phyloP scores from a whole-genome alignment of 768 basidiomycete species.

The Hydnomerulius pinastri region DNA sequence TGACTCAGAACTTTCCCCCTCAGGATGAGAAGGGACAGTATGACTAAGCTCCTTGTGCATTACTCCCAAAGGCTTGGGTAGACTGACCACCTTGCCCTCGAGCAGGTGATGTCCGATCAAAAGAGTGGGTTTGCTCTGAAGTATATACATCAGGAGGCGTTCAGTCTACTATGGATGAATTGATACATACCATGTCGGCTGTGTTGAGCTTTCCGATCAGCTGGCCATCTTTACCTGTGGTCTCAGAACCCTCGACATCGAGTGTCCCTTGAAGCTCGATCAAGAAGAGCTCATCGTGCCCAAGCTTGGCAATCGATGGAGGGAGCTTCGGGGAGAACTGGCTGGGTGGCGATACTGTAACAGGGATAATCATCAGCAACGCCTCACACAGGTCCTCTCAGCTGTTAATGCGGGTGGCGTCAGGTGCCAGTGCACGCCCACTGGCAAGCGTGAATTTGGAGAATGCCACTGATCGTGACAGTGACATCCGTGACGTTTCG shows the following conservation, averaged over 20 bases:
- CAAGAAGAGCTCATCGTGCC: slow-evolving; percentile 77
- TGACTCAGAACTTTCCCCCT: neutral
- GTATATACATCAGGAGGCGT: slow-evolving; percentile 3
- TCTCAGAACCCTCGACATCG: slow-evolving; percentile 58
- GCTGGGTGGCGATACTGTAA: slow-evolving; percentile 42
- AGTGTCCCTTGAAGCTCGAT: slow-evolving; percentile 88
- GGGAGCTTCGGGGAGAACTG: slow-evolving; percentile 49
- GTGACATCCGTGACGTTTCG: too few relatives aligned
- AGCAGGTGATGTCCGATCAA: slow-evolving; percentile 87
- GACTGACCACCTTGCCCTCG: slow-evolving; percentile 77
- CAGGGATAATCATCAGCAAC: slow-evolving; percentile 72
- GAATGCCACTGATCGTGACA: too few relatives aligned
- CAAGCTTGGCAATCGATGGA: slow-evolving; percentile 66
- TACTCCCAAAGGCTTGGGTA: slow-evolving; percentile 83
- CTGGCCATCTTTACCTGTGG: slow-evolving; percentile 60
- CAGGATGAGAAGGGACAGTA: neutral
- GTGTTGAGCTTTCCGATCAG: slow-evolving; percentile 78
- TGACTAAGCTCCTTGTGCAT: slow-evolving; percentile 42
- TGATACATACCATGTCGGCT: slow-evolving; percentile 55
- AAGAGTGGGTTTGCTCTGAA: slow-evolving; percentile 75
- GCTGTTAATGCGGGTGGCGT: too few relatives aligned
- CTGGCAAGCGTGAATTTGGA: too few relatives aligned
- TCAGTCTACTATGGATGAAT: neutral
- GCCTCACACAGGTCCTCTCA: too few relatives aligned
- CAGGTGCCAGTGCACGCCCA: too few relatives aligned